Evolutionary conservation across 176 grass and related monocot species (phyloP).

Genomic region (Oryza glaberrima): DNA sequence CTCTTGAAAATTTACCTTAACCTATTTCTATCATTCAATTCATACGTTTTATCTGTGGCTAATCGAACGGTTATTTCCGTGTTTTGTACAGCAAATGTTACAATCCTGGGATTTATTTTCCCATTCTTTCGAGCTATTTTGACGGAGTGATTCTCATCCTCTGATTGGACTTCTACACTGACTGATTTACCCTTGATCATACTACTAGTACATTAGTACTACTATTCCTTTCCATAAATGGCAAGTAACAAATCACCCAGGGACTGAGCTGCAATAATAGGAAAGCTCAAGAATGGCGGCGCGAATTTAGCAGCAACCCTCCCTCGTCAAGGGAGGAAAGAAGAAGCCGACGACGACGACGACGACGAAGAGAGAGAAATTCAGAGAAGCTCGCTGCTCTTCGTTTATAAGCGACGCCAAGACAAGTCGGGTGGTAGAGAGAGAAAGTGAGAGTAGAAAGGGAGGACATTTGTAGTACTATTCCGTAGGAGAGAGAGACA

Average conservation of each 20-base stretch:
- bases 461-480: conserved; percentile 13
- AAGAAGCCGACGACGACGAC: background rate
- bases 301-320: conserved; percentile 29
- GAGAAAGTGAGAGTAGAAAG: background rate
- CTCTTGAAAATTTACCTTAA: no score
- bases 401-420: conserved; percentile 62
- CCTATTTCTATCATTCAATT: no score
- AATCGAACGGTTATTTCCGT: no score
- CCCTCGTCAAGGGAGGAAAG: background rate
- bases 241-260: background rate
- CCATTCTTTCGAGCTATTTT: no score
- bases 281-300: conserved; percentile 24
- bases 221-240: conserved; percentile 11
- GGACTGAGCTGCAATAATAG: conserved; percentile 41
- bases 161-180: background rate
- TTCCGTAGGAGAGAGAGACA: background rate
- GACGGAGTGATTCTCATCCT: no score
- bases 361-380: conserved; percentile 13
- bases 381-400: conserved; percentile 31
- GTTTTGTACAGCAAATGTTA: no score
- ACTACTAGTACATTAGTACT: no score
- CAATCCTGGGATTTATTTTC: no score
- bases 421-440: conserved; percentile 16
- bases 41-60: no score
- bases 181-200: conserved; percentile 6